Base-by-base conservation (phyloP, 495 filamentous ascomycete genomes). In the Schizothecium vesticola region DNA sequence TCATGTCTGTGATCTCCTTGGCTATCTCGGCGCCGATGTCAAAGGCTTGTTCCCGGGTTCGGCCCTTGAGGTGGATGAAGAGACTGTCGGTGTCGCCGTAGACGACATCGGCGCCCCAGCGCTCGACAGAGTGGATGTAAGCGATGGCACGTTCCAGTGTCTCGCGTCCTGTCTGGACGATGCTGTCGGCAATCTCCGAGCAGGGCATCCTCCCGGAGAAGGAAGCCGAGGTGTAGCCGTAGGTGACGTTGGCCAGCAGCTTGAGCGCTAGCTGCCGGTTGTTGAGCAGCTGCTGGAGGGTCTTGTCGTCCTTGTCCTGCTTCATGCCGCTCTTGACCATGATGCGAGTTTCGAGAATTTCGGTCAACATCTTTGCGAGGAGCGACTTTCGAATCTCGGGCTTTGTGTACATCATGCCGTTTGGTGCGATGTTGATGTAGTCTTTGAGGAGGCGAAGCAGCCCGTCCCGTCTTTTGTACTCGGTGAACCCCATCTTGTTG, bases 281-380 rank as follows among this genome's bases (percentile, higher is more conserved):
- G 83, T 98, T 95, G 10, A 98, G 85, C 16, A 97, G 87, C 61
- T 90, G 88, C 74, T 98, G 93, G 24, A 98, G 77, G 1, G 87
- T 85, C 71, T 88, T 93, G 79, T 98, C 95, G 69, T 97, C 89
- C 76, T 94, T 96, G 78, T 97, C 92, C 65, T 86, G 79, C 77
- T 97, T 97, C 96, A 98, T 98, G 24, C 95, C 95, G 66, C 87
- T 90, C 80, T 99, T 99, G 59, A 99, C 92, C 95, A 99, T 99
- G 24, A 99, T 90, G 60, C 95, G 89, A 23, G 95, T 98, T 77
- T 98, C 96, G 23, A 99, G 85, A 57, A 99, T 96, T 79, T 99
- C 95, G 16, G 90, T 88, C 69, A 99, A 82, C 95, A 99, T 99
- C 78, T 96, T 97, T 7, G 95, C 96, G 2, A 99, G 83, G 10